Percentiles rank a stretch among this genome's conserved stretches.
Conservation (phyloP, 2,329 filamentous ascomycete genomes). For the Phaeomoniella chlamydospora region DNA sequence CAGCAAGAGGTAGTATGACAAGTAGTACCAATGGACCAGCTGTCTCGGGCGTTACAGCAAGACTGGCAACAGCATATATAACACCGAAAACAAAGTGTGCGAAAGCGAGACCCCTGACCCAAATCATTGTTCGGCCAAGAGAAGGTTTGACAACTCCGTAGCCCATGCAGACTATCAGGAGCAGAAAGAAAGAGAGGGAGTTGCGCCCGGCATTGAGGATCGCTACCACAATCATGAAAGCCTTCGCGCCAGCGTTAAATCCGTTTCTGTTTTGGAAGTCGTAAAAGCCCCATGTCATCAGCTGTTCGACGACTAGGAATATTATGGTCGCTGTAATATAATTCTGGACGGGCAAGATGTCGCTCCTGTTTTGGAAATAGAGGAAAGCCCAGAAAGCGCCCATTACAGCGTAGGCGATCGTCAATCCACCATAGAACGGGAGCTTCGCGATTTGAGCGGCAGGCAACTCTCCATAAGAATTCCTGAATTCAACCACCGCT, state of each 20-base stretch:
- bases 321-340: slow-evolving; percentile 96
- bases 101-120: slow-evolving; percentile 77
- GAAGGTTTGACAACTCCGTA: slow-evolving; percentile 95
- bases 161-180: slow-evolving; percentile 98
- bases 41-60: slow-evolving; percentile 77
- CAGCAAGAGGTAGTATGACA: slow-evolving; percentile 82
- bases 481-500: slow-evolving; percentile 80
- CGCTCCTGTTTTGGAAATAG: slow-evolving; percentile 84
- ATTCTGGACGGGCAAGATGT: slow-evolving; percentile 95
- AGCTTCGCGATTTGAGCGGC: slow-evolving; percentile 93
- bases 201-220: slow-evolving; percentile 87
- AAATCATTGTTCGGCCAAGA: slow-evolving; percentile 85
- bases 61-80: slow-evolving; percentile 79
- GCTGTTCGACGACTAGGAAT: slow-evolving; percentile 88
- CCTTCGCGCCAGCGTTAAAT: slow-evolving; percentile 67
- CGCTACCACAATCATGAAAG: slow-evolving; percentile 79
- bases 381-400: slow-evolving; percentile 83
- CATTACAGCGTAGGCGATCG: slow-evolving; percentile 83
- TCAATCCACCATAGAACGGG: slow-evolving; percentile 89
- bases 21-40: slow-evolving; percentile 83
- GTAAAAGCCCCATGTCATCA: slow-evolving; percentile 98
- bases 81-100: slow-evolving; percentile 90
- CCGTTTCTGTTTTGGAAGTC: slow-evolving; percentile 90
- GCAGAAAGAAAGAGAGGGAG: slow-evolving; percentile 94
- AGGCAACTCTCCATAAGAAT: slow-evolving; percentile 89